Conservation (phyloP, 495 filamentous ascomycete genomes). For the Podospora tetraspora region DNA sequence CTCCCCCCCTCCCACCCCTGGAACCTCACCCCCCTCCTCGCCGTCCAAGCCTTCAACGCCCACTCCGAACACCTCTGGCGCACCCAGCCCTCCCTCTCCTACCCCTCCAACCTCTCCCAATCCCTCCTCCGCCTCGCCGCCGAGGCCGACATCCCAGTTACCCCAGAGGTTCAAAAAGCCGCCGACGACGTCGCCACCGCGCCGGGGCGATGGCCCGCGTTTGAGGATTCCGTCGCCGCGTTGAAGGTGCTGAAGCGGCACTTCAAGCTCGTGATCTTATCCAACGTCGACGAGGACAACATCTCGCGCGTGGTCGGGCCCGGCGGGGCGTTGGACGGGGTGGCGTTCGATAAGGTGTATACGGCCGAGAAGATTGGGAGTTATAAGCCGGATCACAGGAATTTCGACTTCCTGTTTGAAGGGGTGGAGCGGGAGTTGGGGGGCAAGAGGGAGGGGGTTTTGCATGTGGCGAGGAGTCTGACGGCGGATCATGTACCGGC, state of each 20-base stretch:
- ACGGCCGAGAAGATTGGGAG: slow-evolving; percentile 70
- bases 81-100: slow-evolving; percentile 49
- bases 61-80: slow-evolving; percentile 37
- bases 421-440: slow-evolving; percentile 53
- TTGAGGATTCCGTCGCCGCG: slow-evolving; percentile 58
- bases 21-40: slow-evolving; percentile 30
- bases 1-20: slow-evolving; percentile 40
- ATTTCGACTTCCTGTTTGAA: slow-evolving; percentile 62
- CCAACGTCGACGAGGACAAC: slow-evolving; percentile 63
- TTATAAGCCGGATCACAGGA: slow-evolving; percentile 65
- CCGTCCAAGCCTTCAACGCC: slow-evolving; percentile 31
- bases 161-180: slow-evolving; percentile 22
- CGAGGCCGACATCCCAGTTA: slow-evolving; percentile 36
- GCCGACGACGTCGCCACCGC: slow-evolving; percentile 47
- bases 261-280: slow-evolving; percentile 67
- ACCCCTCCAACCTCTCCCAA: slow-evolving; percentile 51
- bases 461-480: slow-evolving; percentile 67
- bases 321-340: slow-evolving; percentile 30
- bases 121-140: slow-evolving; percentile 45
- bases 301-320: slow-evolving; percentile 51
- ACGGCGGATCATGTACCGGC: slow-evolving; percentile 68
- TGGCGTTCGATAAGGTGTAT: slow-evolving; percentile 60
- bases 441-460: slow-evolving; percentile 46
- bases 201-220: slow-evolving; percentile 58
- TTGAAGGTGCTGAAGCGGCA: slow-evolving; percentile 48